Base-by-base conservation (phyloP, 768 basidiomycete genomes). In the Lentinus tigrinus region DNA sequence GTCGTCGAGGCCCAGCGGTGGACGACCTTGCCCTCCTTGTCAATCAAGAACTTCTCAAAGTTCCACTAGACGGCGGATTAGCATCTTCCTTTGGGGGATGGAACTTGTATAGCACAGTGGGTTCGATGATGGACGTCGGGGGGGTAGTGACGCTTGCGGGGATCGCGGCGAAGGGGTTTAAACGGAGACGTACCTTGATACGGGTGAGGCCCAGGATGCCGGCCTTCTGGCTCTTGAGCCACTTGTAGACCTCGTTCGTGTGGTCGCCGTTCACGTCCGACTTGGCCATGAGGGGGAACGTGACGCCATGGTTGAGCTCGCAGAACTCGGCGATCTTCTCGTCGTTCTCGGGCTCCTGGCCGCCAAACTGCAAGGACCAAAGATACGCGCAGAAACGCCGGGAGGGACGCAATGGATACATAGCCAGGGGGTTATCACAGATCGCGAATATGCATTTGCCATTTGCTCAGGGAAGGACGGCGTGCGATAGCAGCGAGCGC, bases 271-370 rank as follows among this genome's bases (percentile, higher is more conserved):
- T 98, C 39, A 97, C 95, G 51, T 97, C 91, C 19, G 89, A 89
- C 75, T 96, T 98, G 76, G 85, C 89, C 87, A 92, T 91, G 49
- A 98, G 74, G 11, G 92, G 92, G 79, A 96, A 96, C 7, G 83
- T 84, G 26, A 98, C 94, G 17, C 92, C 92, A 70, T 95, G 87
- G 77, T 95, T 96, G 60, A 84, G 67, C 50, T 82, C 75, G 75
- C 92, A 93, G 72, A 89, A 91, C 67, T 84, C 76, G 19, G 77
- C 79, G 64, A 95, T 89, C 42, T 81, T 81, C n/a, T 79, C 80
- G 65, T 95, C 93, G 31, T 81, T 78, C n/a, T 81, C 87, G 0
- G 93, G 93, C 66, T 95, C 93, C 74, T 95, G 93, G 0, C 82
- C 81, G 54, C 85, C 90, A 66, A 96, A 95, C 86, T 95, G 62